Conservation (phyloP, 2,329 filamentous ascomycete species). For the Nigrograna mackinnonii region DNA sequence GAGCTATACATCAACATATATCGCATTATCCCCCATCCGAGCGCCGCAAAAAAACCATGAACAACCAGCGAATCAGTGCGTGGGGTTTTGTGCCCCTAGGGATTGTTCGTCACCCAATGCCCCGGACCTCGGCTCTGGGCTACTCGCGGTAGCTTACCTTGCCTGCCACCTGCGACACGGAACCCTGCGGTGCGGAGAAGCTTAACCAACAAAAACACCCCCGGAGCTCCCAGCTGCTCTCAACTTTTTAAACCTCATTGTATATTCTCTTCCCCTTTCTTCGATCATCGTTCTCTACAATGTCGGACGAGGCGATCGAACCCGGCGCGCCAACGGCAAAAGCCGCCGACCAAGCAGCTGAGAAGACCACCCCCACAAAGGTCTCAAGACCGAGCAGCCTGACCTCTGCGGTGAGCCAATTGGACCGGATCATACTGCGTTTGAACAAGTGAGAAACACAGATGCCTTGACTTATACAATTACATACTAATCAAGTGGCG, state of each 20-base stretch:
- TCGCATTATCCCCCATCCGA: too few relatives aligned
- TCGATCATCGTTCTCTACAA: background rate
- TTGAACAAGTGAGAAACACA: slow-evolving; percentile 45
- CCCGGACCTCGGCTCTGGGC: too few relatives aligned
- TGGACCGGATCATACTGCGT: slow-evolving; percentile 45
- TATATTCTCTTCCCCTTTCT: slow-evolving; percentile 1
- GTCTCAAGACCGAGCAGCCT: slow-evolving; percentile 31
- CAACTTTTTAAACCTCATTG: background rate
- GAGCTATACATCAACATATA: too few relatives aligned
- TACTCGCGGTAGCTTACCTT: too few relatives aligned
- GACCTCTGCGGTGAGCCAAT: slow-evolving; percentile 32
- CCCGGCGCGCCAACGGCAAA: slow-evolving; percentile 39
- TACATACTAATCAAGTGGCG: slow-evolving; percentile 8
- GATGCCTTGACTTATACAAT: background rate
- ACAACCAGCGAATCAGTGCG: too few relatives aligned
- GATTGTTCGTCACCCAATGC: too few relatives aligned
- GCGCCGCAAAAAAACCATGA: too few relatives aligned
- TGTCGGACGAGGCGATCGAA: slow-evolving; percentile 14
- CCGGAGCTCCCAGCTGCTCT: background rate
- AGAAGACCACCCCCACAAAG: slow-evolving; percentile 22
- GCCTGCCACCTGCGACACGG: too few relatives aligned
- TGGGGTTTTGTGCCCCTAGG: too few relatives aligned
- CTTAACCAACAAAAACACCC: slow-evolving; percentile 1
- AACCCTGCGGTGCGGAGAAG: slow-evolving; percentile 12
- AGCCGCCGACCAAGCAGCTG: slow-evolving; percentile 29